phyloP scores from a whole-genome alignment of 169 alveolate genomes.

The Plasmodium blacklocki region DNA sequence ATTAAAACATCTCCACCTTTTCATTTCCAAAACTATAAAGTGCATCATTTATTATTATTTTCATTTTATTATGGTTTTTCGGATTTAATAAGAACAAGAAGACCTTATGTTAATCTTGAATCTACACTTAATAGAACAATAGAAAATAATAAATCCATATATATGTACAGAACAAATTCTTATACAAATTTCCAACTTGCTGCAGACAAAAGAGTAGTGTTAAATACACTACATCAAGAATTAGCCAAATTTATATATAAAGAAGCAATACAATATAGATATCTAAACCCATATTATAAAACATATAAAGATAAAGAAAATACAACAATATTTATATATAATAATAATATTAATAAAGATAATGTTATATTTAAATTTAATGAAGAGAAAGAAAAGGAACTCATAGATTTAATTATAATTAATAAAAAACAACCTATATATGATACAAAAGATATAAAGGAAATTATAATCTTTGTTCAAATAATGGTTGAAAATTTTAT shows the following conservation, averaged over 20 bases:
- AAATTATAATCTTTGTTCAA: slow-evolving; percentile 37
- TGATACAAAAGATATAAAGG: slow-evolving; percentile 6
- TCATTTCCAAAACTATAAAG: slow-evolving; percentile 35
- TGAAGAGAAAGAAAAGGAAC: slow-evolving; percentile 14
- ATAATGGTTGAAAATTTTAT: slow-evolving; percentile 56
- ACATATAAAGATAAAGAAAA: background rate
- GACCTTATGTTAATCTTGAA: slow-evolving; percentile 48
- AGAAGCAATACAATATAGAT: slow-evolving; percentile 49
- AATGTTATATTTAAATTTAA: slow-evolving; percentile 20
- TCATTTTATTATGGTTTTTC: slow-evolving; percentile 69
- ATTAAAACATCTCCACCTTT: slow-evolving; percentile 64
- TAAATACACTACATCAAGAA: slow-evolving; percentile 39
- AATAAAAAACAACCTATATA: slow-evolving; percentile 34
- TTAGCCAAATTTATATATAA: slow-evolving; percentile 53
- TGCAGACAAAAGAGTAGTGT: slow-evolving; percentile 30
- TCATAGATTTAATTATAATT: slow-evolving; percentile 18
- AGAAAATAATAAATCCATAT: slow-evolving; percentile 25
- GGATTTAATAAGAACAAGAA: slow-evolving; percentile 57
- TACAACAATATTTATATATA: background rate
- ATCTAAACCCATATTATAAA: background rate
- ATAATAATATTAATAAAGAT: background rate
- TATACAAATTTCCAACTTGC: slow-evolving; percentile 18
- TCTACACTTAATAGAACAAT: slow-evolving; percentile 33
- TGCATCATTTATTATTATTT: slow-evolving; percentile 53
- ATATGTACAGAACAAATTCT: slow-evolving; percentile 25